These are phyloP conservation scores for Metschnikowia henanensis DNA, from an alignment of 805 yeast genomes.

Conservation along the genomic window DNA sequence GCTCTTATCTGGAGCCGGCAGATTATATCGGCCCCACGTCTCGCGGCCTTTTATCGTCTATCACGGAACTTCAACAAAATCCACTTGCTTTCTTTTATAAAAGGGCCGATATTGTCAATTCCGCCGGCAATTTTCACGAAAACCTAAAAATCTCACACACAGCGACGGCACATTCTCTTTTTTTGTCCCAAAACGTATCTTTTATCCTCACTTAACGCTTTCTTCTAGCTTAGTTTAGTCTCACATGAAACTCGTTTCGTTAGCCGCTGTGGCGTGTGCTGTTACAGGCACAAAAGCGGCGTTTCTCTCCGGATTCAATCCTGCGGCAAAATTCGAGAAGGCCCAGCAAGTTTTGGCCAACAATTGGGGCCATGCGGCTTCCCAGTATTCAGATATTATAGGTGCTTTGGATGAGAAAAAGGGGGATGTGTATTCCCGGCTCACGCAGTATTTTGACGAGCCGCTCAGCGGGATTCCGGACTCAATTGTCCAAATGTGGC, in stretches of 20 bases:
- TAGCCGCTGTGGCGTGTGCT: constrained; percentile 13
- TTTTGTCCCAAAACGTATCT: no score
- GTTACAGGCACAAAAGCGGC: constrained; percentile 18
- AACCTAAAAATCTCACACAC: no score
- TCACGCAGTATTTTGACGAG: constrained; percentile 51
- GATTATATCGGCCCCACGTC: not conserved
- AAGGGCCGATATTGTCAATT: no score
- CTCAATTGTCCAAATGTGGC: constrained; percentile 56
- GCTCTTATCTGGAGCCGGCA: not conserved
- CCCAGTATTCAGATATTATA: constrained; percentile 15
- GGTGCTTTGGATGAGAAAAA: constrained; percentile 17
- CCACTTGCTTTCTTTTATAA: no score
- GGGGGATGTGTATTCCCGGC: constrained; percentile 41
- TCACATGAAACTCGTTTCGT: constrained; percentile 11
- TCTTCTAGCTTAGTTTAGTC: no score
- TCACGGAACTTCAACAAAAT: not conserved
- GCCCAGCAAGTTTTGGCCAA: constrained; percentile 15
- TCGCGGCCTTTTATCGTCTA: not conserved
- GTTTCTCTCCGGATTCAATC: constrained; percentile 11
- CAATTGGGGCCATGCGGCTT: constrained; percentile 12
- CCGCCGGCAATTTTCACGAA: no score
- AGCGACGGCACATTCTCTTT: no score
- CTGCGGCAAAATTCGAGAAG: constrained; percentile 7
- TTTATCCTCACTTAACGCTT: no score
- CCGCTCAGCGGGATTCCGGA: constrained; percentile 49